Conservation (phyloP, 106 monocot genomes). For the Allium fistulosum region DNA sequence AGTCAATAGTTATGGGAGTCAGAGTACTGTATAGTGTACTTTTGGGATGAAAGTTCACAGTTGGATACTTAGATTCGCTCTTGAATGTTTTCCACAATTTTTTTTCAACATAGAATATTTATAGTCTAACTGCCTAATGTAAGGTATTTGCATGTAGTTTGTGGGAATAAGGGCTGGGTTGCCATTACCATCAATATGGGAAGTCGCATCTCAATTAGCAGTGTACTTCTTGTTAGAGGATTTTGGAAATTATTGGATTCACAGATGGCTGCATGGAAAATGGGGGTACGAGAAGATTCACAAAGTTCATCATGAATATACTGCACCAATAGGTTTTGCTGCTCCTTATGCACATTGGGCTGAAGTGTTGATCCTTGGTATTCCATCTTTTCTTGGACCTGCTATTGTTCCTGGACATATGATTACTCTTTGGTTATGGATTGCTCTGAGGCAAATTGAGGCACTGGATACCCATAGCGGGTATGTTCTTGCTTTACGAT, state of each 20-base stretch:
- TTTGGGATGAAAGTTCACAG: too few species aligned
- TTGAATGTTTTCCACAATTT: too few species aligned
- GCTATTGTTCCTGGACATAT: constrained; percentile 77
- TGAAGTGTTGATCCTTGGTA: constrained; percentile 79
- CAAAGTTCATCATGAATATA: constrained; percentile 84
- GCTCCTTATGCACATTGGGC: constrained; percentile 94
- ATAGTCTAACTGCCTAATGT: too few species aligned
- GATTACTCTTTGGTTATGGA: constrained; percentile 90
- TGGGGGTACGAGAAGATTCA: constrained; percentile 97
- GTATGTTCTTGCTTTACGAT: constrained; percentile 20
- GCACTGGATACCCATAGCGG: constrained; percentile 90
- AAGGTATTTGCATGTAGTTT: constrained; percentile 23
- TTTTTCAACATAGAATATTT: too few species aligned
- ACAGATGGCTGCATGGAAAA: constrained; percentile 47
- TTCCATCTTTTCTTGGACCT: constrained; percentile 76
- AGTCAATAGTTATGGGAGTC: too few species aligned
- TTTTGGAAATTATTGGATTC: constrained; percentile 91
- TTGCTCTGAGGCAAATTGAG: constrained; percentile 70
- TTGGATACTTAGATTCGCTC: too few species aligned
- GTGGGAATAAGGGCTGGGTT: constrained; percentile 77
- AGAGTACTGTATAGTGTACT: too few species aligned
- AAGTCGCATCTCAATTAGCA: constrained; percentile 49
- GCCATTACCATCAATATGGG: constrained; percentile 60
- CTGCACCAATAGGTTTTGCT: constrained; percentile 84
- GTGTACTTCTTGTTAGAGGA: constrained; percentile 91